Evolutionary conservation across 495 filamentous ascomycete species (phyloP).

Genomic region (Penicillium pulvis): DNA sequence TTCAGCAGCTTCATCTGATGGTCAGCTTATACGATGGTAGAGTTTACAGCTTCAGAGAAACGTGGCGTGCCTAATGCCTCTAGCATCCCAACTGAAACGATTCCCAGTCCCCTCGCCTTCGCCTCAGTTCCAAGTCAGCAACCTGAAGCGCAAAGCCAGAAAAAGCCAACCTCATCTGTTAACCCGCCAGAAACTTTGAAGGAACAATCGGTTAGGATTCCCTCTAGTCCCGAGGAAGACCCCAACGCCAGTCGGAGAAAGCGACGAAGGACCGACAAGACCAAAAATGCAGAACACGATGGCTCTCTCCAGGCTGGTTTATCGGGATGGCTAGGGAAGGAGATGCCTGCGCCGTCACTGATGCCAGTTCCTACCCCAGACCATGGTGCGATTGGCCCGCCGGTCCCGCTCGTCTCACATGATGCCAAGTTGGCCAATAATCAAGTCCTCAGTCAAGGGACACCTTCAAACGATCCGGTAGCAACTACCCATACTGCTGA

Average conservation of each 20-base stretch:
- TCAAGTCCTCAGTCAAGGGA: background rate
- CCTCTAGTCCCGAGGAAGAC: slow-evolving; percentile 36
- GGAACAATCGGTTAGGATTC: background rate
- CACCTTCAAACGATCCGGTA: background rate
- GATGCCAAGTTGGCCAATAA: background rate
- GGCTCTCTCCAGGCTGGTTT: slow-evolving; percentile 13
- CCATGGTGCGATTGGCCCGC: background rate
- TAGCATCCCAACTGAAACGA: background rate
- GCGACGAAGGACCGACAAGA: slow-evolving; percentile 52
- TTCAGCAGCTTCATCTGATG: background rate
- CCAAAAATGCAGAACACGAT: slow-evolving; percentile 13
- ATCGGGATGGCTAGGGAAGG: slow-evolving; percentile 26
- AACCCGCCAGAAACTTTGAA: background rate
- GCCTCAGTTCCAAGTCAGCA: background rate
- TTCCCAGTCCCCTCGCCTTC: background rate
- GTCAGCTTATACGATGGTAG: background rate
- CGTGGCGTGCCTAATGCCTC: background rate
- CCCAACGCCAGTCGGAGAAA: slow-evolving; percentile 49
- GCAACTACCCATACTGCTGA: background rate
- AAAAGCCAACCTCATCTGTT: background rate
- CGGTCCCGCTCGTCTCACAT: background rate
- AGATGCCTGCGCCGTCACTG: background rate
- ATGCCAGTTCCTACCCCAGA: background rate
- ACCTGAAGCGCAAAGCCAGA: background rate
- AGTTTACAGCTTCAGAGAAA: background rate